These are phyloP conservation scores for Begonia peltatifolia DNA, from an alignment of 306 rosid species.

Conservation along the genomic window DNA sequence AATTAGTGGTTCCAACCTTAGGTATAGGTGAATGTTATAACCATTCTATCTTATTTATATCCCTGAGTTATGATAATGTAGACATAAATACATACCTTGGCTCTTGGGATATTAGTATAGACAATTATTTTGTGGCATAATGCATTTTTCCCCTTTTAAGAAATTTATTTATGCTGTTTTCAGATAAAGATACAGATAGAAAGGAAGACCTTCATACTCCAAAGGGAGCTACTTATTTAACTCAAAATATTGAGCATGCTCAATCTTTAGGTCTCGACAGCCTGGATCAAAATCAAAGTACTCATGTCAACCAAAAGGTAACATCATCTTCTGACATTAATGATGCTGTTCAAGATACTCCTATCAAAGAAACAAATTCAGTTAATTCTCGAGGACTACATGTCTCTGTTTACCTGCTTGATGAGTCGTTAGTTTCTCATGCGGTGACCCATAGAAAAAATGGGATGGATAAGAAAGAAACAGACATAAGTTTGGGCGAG, in stretches of 20 bases:
- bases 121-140: too few species aligned
- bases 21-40: too few species aligned
- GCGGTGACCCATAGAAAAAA: constrained; percentile 16
- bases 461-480: constrained; percentile 16
- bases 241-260: constrained; percentile 17
- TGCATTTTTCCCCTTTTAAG: too few species aligned
- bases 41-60: too few species aligned
- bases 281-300: constrained; percentile 25
- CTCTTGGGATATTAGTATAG: too few species aligned
- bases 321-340: constrained; percentile 20
- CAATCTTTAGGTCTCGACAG: constrained; percentile 29
- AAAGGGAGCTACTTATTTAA: constrained; percentile 9
- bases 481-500: constrained; percentile 13
- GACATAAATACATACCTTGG: too few species aligned
- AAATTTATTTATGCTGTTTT: too few species aligned
- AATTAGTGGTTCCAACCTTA: too few species aligned
- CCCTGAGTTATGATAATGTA: too few species aligned
- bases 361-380: constrained; percentile 16
- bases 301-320: constrained; percentile 12
- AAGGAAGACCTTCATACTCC: constrained; percentile 20
- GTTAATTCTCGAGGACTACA: constrained; percentile 13
- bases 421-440: constrained; percentile 19
- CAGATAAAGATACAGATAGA: constrained; percentile 12
- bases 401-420: constrained; percentile 15
- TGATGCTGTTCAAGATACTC: constrained; percentile 26